Evolutionary conservation across 2,329 filamentous ascomycete genomes (phyloP).

Genomic region (Calonectria crousiana): DNA sequence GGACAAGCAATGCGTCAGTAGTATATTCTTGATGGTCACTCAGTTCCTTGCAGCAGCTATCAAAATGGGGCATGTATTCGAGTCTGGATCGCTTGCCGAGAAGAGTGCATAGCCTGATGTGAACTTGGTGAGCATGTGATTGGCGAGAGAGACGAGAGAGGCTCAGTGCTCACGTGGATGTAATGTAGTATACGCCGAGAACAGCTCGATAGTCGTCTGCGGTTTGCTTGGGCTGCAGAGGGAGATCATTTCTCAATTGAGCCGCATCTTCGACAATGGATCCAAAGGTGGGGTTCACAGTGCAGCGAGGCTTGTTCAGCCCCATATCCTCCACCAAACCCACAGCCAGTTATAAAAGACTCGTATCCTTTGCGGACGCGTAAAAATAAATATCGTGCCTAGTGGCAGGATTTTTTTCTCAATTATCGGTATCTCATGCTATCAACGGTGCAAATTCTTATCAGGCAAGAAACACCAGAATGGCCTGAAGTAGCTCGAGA

Average conservation of each 20-base stretch:
- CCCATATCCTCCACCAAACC: neutral
- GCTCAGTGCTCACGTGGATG: neutral
- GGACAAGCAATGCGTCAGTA: too few relatives aligned
- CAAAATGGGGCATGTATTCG: too few relatives aligned
- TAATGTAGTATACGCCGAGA: neutral
- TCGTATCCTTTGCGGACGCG: neutral
- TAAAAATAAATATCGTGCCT: neutral
- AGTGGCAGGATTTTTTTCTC: too few relatives aligned
- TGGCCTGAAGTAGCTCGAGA: slow-evolving; percentile 13
- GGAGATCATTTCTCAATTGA: neutral
- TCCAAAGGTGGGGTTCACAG: neutral
- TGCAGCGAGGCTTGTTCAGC: neutral
- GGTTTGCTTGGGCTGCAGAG: neutral
- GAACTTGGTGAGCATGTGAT: too few relatives aligned
- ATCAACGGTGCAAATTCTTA: too few relatives aligned
- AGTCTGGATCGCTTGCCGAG: too few relatives aligned
- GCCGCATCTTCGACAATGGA: neutral
- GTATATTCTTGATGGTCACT: too few relatives aligned
- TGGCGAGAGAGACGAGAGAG: too few relatives aligned
- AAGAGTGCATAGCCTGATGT: too few relatives aligned
- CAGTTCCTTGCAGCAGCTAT: too few relatives aligned
- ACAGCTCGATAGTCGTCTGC: neutral
- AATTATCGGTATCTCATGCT: too few relatives aligned
- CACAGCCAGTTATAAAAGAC: neutral
- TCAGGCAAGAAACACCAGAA: slow-evolving; percentile 21